phyloP scores from a whole-genome alignment of 441 rosid species.

The Metrosideros polymorpha region DNA sequence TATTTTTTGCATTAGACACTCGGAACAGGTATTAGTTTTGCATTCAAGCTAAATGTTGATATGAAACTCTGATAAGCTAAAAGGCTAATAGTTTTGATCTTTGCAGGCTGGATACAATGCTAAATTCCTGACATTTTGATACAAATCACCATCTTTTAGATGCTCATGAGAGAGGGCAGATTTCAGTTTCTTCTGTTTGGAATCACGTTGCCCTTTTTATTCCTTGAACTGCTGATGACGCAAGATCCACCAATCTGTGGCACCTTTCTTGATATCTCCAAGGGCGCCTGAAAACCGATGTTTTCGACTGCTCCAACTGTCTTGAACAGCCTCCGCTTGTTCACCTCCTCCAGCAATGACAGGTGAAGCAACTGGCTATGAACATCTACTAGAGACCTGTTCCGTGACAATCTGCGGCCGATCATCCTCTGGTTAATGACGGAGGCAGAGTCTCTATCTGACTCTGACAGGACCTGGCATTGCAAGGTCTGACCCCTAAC shows the following conservation, averaged over 20 bases:
- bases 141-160: not conserved
- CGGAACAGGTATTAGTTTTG: not conserved
- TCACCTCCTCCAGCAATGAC: conserved; percentile 56
- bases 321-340: conserved; percentile 45
- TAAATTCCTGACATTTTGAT: not conserved
- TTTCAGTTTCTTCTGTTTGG: conserved; percentile 20
- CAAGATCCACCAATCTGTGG: not conserved
- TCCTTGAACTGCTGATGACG: not conserved
- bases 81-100: not conserved
- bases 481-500: conserved; percentile 20
- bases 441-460: conserved; percentile 31
- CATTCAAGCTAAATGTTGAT: not conserved
- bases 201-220: not conserved
- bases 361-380: conserved; percentile 53
- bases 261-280: conserved; percentile 16
- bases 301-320: conserved; percentile 72
- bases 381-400: conserved; percentile 59
- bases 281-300: conserved; percentile 55
- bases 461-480: conserved; percentile 21
- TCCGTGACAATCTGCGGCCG: conserved; percentile 36
- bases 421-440: conserved; percentile 17
- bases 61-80: not conserved
- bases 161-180: not conserved
- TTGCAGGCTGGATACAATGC: not conserved
- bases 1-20: not conserved